Evolutionary conservation across 352 stramenopile genomes (phyloP).

Genomic region (Globisporangium abappressorium): DNA sequence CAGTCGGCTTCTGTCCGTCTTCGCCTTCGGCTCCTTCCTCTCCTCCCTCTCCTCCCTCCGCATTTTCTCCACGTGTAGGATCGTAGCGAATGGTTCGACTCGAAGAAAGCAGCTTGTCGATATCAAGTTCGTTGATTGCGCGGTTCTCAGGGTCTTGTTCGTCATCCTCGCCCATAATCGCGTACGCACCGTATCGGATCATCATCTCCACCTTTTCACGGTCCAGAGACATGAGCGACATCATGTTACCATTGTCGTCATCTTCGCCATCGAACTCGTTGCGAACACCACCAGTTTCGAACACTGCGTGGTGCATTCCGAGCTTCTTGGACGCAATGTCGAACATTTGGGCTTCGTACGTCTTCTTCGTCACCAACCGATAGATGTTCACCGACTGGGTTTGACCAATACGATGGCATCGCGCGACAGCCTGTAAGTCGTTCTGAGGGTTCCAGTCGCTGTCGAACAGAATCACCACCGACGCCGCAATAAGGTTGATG

Average conservation of each 20-base stretch:
- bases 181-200: conserved; percentile 97
- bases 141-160: conserved; percentile 88
- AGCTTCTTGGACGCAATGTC: conserved; percentile 98
- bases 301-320: conserved; percentile 97
- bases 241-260: conserved; percentile 89
- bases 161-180: conserved; percentile 96
- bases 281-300: conserved; percentile 92
- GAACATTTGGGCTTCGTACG: conserved; percentile 99
- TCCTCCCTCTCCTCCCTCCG: conserved; percentile 32
- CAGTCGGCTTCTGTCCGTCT: conserved; percentile 28
- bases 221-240: conserved; percentile 91
- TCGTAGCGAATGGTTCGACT: conserved; percentile 90
- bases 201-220: conserved; percentile 99
- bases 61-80: conserved; percentile 52
- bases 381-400: conserved; percentile 99
- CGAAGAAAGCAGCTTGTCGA: conserved; percentile 78
- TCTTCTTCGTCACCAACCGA: conserved; percentile 98
- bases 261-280: conserved; percentile 95
- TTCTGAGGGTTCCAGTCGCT: conserved; percentile 99
- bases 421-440: conserved; percentile 96
- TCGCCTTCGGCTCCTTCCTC: conserved; percentile 38
- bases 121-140: conserved; percentile 88
- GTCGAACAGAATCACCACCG: conserved; percentile 89
- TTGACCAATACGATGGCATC: conserved; percentile 99
- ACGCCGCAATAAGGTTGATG: conserved; percentile 94